Conservation (phyloP, 306 rosid species). For the Sindora glabra region DNA sequence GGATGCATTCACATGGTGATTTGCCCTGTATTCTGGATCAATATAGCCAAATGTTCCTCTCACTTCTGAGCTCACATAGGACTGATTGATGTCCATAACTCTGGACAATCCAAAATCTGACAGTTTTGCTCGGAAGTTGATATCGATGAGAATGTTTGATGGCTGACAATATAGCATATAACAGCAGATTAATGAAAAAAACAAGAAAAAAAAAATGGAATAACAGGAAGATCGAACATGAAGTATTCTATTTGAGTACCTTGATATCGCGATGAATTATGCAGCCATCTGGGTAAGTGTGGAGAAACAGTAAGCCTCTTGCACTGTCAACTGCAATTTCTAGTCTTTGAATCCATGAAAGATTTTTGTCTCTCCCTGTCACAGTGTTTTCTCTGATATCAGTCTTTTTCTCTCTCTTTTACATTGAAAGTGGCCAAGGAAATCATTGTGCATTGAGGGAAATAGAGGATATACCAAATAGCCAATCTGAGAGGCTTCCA, state of each 20-base stretch:
- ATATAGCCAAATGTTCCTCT: constrained; percentile 70
- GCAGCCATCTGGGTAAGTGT: constrained; percentile 50
- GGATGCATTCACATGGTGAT: constrained; percentile 56
- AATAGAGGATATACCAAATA: constrained; percentile 36
- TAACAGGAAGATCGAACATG: neutral
- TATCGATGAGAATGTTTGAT: constrained; percentile 50
- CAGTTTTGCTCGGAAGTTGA: constrained; percentile 51
- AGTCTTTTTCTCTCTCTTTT: too few species aligned
- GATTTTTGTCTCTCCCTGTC: constrained; percentile 42
- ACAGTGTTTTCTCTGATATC: neutral
- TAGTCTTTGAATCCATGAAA: constrained; percentile 53
- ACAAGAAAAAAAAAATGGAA: too few species aligned
- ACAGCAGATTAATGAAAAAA: neutral
- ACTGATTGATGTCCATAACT: constrained; percentile 50
- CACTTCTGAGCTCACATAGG: constrained; percentile 60
- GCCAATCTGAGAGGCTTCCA: constrained; percentile 66
- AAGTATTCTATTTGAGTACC: constrained; percentile 17
- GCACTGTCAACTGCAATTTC: constrained; percentile 54
- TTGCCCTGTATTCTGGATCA: constrained; percentile 55
- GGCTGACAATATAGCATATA: constrained; percentile 35
- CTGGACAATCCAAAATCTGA: constrained; percentile 64
- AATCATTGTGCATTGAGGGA: neutral
- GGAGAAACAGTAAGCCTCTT: constrained; percentile 59
- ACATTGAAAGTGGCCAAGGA: neutral
- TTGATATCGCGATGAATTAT: constrained; percentile 66